phyloP scores from a whole-genome alignment of 208 protist genomes.

The Tritrichomonas musculus region DNA sequence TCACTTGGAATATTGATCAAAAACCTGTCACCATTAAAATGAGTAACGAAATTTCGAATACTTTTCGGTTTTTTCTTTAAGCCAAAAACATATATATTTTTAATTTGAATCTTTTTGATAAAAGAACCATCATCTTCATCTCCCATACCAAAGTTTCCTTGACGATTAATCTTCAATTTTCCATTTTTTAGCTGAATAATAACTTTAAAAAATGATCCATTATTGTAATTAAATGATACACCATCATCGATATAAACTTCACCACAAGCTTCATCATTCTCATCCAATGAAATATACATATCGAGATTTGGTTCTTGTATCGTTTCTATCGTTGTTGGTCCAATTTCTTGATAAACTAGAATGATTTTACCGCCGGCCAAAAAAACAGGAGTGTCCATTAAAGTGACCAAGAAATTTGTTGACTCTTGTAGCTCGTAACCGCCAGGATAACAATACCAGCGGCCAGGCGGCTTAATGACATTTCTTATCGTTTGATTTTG shows the following conservation, averaged over 20 bases:
- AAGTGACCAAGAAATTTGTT: no score
- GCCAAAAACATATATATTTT: no score
- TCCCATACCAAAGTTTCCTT: no score
- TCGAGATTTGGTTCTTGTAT: constrained; percentile 53
- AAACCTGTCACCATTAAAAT: no score
- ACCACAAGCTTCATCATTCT: constrained; percentile 24
- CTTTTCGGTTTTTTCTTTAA: no score
- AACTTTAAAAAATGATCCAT: background rate
- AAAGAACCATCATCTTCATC: no score
- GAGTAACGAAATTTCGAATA: no score
- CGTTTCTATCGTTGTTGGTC: constrained; percentile 65
- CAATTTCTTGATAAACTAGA: constrained; percentile 69
- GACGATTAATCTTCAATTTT: no score
- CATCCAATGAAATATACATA: constrained; percentile 47
- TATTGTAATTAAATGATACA: constrained; percentile 27
- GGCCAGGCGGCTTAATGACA: constrained; percentile 70
- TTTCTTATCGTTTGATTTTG: constrained; percentile 44
- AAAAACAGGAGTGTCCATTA: constrained; percentile 70
- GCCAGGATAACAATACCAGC: constrained; percentile 43
- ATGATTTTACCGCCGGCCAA: constrained; percentile 77
- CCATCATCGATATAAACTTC: constrained; percentile 47
- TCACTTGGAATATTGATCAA: no score
- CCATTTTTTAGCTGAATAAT: no score
- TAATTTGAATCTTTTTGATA: no score
- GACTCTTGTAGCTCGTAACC: background rate